Evolutionary conservation across 257 asterid species (phyloP).

Genomic region (Leonotis leonurus): DNA sequence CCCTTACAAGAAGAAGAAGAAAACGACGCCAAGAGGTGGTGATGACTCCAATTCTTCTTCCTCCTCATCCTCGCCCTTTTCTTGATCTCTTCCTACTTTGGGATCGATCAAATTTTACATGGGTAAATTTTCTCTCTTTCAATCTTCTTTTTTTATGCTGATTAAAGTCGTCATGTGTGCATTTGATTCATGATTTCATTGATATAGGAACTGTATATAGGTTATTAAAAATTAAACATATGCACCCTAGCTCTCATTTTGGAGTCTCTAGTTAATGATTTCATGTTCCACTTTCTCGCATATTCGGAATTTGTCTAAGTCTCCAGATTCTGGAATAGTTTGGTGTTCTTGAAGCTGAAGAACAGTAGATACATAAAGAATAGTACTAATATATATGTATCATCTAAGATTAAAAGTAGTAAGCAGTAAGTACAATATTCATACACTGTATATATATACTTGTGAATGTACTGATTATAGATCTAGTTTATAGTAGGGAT

Average conservation of each 20-base stretch:
- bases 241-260: no score
- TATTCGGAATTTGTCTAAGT: not conserved
- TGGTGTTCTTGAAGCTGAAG: not conserved
- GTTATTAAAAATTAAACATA: no score
- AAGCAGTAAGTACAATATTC: not conserved
- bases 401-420: not conserved
- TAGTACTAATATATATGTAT: not conserved
- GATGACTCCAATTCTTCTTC: slow-evolving; percentile 40
- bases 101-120: not conserved
- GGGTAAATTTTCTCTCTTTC: slow-evolving; percentile 14
- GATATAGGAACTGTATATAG: no score
- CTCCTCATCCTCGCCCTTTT: slow-evolving; percentile 35
- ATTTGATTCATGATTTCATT: not conserved
- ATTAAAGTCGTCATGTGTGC: no score
- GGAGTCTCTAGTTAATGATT: slow-evolving; percentile 11
- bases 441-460: not conserved
- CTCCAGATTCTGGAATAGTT: no score
- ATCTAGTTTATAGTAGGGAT: not conserved
- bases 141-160: not conserved
- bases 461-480: not conserved
- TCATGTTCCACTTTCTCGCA: not conserved
- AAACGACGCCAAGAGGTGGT: slow-evolving; percentile 17
- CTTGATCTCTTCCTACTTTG: slow-evolving; percentile 22
- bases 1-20: slow-evolving; percentile 71
- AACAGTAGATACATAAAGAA: not conserved